Evolutionary conservation across 2,329 filamentous ascomycete species (phyloP), one percentile per base, ranked within the genome.

Genomic region (Dissoconium aciculare): DNA sequence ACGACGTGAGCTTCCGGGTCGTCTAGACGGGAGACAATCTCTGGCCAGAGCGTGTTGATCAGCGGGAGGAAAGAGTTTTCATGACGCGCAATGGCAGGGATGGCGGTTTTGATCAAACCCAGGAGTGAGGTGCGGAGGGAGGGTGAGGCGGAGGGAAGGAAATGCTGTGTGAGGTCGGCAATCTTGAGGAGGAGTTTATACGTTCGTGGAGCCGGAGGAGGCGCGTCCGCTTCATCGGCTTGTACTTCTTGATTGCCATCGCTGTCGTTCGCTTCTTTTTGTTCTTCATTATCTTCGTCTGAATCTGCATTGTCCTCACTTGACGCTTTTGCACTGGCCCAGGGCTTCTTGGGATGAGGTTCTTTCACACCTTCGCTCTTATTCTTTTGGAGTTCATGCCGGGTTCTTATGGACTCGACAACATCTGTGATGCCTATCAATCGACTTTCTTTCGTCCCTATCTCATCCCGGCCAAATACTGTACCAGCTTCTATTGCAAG

Each of bases 21-120:
- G 41, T 73, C 69, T 4, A 83, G 60, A 14, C 74, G 66, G n/a
- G 66, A 63, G 2, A 77, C 59, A 4, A 93, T 60, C 5, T 91
- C 77, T 0, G 85, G 84, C 87, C 87, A 98, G 5, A 95, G 63
- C 3, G 78, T 76, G 54, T 95, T 89, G 43, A 95, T 74, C 0
- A 95, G 66, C 0, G 89, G 89, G 2, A 98, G 59, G 51, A 93
- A 94, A 0, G 74, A 71, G 38, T 85, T 74, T 50, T 93, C 79
- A 42, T 94, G 74, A 3, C 63, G 64, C 0, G 78, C 70, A 3
- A 98, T 68, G 1, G 79, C 67, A 1, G 76, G 70, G 4, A 78
- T 69, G 3, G 83, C 76, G 1, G 74, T 82, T 15, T 67, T 61
- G 9, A 95, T 68, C 4, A 95, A 71, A 11, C 72, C 69, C 6